These are phyloP conservation scores for Tuber magnatum DNA, from an alignment of 495 filamentous ascomycete species.

Conservation along the genomic window DNA sequence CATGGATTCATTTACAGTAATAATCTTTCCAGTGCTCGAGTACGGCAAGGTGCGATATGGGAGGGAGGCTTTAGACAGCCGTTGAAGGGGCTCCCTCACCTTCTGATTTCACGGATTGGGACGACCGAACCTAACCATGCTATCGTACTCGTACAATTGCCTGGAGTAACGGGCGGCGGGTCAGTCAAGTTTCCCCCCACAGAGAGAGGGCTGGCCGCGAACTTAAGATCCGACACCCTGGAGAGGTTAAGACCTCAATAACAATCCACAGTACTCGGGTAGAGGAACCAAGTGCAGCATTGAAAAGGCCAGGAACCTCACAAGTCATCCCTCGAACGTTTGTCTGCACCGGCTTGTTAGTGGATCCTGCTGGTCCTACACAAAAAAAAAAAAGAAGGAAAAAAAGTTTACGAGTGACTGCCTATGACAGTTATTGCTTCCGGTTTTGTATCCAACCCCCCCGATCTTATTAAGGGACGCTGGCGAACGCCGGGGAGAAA, in stretches of 20 bases:
- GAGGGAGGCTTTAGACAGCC: not conserved
- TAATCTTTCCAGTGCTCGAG: not conserved
- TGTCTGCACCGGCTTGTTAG: not conserved
- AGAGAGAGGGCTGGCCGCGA: not conserved
- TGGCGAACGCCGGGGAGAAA: not conserved
- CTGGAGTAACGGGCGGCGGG: not conserved
- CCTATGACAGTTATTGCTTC: not conserved
- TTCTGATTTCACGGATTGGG: not conserved
- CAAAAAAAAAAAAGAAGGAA: not conserved
- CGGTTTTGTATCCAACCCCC: not conserved
- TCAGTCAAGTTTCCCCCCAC: not conserved
- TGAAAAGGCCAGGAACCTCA: not conserved
- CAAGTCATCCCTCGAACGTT: not conserved
- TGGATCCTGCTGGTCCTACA: not conserved
- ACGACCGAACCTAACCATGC: not conserved
- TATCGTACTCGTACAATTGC: too few relatives aligned
- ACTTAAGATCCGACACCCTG: not conserved
- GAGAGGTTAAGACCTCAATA: not conserved
- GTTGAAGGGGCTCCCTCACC: not conserved
- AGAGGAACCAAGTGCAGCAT: not conserved
- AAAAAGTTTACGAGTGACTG: not conserved
- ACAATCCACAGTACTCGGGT: not conserved
- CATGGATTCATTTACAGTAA: not conserved
- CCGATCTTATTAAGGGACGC: constrained; percentile 1
- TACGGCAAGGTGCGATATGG: not conserved